These are phyloP conservation scores for Escallonia herrerae DNA, from an alignment of 129 eudicot genomes.

Conservation along the genomic window DNA sequence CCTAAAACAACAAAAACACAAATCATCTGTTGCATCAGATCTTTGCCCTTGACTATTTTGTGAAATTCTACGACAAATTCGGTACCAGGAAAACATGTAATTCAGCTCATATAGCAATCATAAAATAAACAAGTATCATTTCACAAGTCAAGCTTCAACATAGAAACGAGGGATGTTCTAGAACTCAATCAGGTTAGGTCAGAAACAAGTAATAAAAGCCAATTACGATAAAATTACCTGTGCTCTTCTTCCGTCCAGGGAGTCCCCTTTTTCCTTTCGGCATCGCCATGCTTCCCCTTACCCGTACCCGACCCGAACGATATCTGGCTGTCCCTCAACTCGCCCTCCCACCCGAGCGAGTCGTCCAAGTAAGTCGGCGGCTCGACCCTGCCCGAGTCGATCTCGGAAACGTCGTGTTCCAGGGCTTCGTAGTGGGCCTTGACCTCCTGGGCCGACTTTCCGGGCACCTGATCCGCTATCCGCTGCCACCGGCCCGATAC, in stretches of 20 bases:
- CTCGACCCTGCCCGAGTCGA: conserved; percentile 80
- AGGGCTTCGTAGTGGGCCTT: conserved; percentile 58
- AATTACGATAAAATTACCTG: conserved; percentile 32
- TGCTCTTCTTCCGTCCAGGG: conserved; percentile 98
- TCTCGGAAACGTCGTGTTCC: conserved; percentile 46
- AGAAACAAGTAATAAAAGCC: background rate
- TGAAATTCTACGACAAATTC: too few relatives aligned
- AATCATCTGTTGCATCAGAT: too few relatives aligned
- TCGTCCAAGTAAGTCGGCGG: conserved; percentile 58
- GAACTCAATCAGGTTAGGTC: too few relatives aligned
- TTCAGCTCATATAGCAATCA: too few relatives aligned
- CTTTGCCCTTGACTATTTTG: too few relatives aligned
- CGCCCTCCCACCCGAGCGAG: conserved; percentile 43
- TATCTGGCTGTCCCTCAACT: conserved; percentile 44
- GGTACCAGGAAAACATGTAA: too few relatives aligned
- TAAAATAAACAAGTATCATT: too few relatives aligned
- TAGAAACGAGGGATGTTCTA: too few relatives aligned
- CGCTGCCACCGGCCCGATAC: conserved; percentile 49
- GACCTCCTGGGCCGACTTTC: conserved; percentile 54
- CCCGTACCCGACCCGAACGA: conserved; percentile 43
- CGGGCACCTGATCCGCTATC: conserved; percentile 54
- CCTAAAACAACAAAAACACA: too few relatives aligned
- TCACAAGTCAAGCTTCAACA: too few relatives aligned
- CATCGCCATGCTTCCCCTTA: conserved; percentile 32
- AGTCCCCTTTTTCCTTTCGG: conserved; percentile 83